phyloP scores from a whole-genome alignment of 2,329 filamentous ascomycete species.

The Stagonosporopsis rhizophila region DNA sequence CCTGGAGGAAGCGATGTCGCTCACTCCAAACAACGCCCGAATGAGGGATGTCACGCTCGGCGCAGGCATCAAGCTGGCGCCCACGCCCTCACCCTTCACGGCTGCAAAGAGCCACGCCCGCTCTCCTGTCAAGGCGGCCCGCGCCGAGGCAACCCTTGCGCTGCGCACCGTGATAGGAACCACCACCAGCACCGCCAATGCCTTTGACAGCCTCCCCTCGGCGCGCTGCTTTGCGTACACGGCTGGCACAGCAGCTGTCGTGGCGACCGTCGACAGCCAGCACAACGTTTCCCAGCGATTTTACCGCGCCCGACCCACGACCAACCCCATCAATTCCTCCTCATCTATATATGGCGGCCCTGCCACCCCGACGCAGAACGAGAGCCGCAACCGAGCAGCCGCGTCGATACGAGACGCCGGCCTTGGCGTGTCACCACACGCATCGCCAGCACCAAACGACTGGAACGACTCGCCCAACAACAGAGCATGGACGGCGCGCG shows the following conservation, averaged over 20 bases:
- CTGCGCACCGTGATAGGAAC: slow-evolving; percentile 89
- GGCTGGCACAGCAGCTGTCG: slow-evolving; percentile 90
- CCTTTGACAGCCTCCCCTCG: slow-evolving; percentile 80
- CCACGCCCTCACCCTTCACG: slow-evolving; percentile 69
- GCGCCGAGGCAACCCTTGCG: slow-evolving; percentile 63
- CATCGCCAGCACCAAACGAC: slow-evolving; percentile 57
- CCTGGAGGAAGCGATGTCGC: slow-evolving; percentile 46
- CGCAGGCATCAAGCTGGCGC: slow-evolving; percentile 61
- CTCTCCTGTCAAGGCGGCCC: slow-evolving; percentile 64
- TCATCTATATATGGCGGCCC: slow-evolving; percentile 59
- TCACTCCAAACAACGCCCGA: slow-evolving; percentile 50
- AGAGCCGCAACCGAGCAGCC: slow-evolving; percentile 66
- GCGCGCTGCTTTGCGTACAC: slow-evolving; percentile 82
- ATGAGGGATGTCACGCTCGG: slow-evolving; percentile 52
- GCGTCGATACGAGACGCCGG: slow-evolving; percentile 58
- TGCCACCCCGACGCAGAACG: slow-evolving; percentile 62
- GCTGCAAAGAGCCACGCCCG: slow-evolving; percentile 67
- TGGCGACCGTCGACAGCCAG: slow-evolving; percentile 78
- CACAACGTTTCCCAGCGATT: slow-evolving; percentile 77
- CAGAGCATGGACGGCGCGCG: slow-evolving; percentile 85
- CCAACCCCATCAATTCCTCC: slow-evolving; percentile 70
- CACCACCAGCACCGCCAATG: slow-evolving; percentile 82
- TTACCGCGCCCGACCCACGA: slow-evolving; percentile 80
- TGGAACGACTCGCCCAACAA: slow-evolving; percentile 65
- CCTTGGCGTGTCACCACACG: slow-evolving; percentile 52